Base-by-base conservation (phyloP, 257 asterid genomes). In the Fraxinus cuspidata region DNA sequence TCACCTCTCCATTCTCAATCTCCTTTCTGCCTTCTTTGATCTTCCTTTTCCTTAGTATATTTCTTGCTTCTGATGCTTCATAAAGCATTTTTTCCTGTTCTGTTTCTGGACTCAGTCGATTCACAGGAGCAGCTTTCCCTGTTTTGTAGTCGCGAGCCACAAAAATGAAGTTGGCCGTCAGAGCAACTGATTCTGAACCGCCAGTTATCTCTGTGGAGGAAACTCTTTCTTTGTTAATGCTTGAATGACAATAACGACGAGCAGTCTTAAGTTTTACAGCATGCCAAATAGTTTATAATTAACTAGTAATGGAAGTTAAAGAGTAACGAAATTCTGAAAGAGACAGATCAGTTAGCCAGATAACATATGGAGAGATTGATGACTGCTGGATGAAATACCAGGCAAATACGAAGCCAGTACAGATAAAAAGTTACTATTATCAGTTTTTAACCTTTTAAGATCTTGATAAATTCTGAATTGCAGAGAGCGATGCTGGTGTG, bases 111-210 rank as follows among this genome's bases (percentile, higher is more conserved):
- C 70, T 70, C 74, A 92, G 74, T 74, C 94, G 91, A 75, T 92
- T 94, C 80, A 95, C 96, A 7, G 84, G 90, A 78, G 99, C 92
- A 80, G 99, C 97, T 86, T 90, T 89, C 74, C 87, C 84, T 3
- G 98, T 91, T 86, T 89, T 93, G 77, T 88, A 93, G 83, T 95
- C 99, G 66, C 99, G 98, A 63, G 99, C 99, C 77, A 93, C 99
- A 74, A 95, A 95, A 60, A 95, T 95, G 91, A 95, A 95, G 78
- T 88, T 95, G 79, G 99, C 99, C 10, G 92, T 88, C 71, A 95
- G 88, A 77, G 91, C 94, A 21, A 92, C 83, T 28, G 93, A 85
- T 68, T 90, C 96, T 65, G 89, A 78, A 70, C 73, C 78, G 51
- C 86, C 89, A 23, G 77, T 72, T 66, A 85, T 79, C 56, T 83